Percentiles rank a stretch among this genome's conserved stretches.
Conservation (phyloP, 805 yeast species). For the Kazachstania africana region DNA sequence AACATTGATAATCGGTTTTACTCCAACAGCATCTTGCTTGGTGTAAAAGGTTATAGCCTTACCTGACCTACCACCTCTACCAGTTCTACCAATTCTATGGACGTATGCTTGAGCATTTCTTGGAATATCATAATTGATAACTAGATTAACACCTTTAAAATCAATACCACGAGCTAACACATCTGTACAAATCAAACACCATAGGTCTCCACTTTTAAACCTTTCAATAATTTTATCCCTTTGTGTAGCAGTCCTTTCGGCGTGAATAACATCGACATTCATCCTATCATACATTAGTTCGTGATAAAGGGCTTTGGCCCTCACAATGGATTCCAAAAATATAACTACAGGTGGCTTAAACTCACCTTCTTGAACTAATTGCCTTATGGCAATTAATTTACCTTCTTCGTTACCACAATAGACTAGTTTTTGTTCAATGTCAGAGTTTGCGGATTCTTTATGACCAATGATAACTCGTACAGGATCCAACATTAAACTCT, state of each 20-base stretch:
- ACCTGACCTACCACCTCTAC: slow-evolving; percentile 85
- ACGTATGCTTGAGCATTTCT: slow-evolving; percentile 88
- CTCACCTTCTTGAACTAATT: slow-evolving; percentile 72
- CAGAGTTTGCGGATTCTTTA: slow-evolving; percentile 81
- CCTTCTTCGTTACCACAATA: slow-evolving; percentile 94
- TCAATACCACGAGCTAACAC: slow-evolving; percentile 95
- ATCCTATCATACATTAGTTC: slow-evolving; percentile 84
- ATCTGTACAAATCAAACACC: slow-evolving; percentile 96
- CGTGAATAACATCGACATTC: slow-evolving; percentile 92
- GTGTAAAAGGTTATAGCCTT: slow-evolving; percentile 88
- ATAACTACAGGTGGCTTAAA: slow-evolving; percentile 88
- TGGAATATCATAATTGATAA: slow-evolving; percentile 94
- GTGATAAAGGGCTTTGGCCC: slow-evolving; percentile 92
- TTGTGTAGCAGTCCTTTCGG: slow-evolving; percentile 83
- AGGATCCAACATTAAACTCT: slow-evolving; percentile 72
- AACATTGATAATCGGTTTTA: slow-evolving; percentile 81
- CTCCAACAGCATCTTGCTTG: slow-evolving; percentile 65
- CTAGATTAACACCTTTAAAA: slow-evolving; percentile 88
- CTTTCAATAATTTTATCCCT: slow-evolving; percentile 74
- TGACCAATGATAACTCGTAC: slow-evolving; percentile 83
- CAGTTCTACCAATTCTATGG: slow-evolving; percentile 97
- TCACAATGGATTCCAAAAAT: slow-evolving; percentile 78
- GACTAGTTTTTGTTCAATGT: slow-evolving; percentile 71
- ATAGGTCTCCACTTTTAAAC: slow-evolving; percentile 80
- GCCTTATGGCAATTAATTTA: slow-evolving; percentile 83